phyloP scores from a whole-genome alignment of 768 basidiomycete species.

The Mycena metata region DNA sequence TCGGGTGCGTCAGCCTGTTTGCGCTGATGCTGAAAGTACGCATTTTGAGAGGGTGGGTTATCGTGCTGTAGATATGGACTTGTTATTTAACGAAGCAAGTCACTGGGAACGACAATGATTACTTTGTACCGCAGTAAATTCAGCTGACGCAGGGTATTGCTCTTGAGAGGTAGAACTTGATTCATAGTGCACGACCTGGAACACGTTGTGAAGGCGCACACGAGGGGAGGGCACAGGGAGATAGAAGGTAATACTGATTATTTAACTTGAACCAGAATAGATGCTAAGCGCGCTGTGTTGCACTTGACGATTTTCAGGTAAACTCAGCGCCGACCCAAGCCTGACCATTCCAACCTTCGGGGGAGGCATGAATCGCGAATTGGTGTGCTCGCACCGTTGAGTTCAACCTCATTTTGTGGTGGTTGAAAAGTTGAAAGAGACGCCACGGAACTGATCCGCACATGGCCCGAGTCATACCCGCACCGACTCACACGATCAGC shows the following conservation, averaged over 20 bases:
- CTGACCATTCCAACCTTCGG: too few species aligned
- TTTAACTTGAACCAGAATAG: slow-evolving; percentile 15
- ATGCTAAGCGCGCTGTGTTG: background rate
- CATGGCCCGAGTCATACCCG: too few species aligned
- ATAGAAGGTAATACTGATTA: slow-evolving; percentile 6
- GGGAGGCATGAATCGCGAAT: too few species aligned
- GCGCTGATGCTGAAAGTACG: slow-evolving; percentile 34
- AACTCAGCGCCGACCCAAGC: too few species aligned
- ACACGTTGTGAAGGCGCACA: slow-evolving; percentile 20
- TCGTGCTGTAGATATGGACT: slow-evolving; percentile 4
- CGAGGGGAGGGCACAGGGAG: slow-evolving; percentile 19
- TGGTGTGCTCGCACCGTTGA: too few species aligned
- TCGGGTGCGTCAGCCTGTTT: slow-evolving; percentile 37
- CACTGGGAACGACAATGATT: background rate
- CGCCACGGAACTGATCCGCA: too few species aligned
- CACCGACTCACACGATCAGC: too few species aligned
- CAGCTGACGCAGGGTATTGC: slow-evolving; percentile 24
- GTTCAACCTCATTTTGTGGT: too few species aligned
- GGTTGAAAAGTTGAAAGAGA: too few species aligned
- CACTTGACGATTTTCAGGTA: too few species aligned
- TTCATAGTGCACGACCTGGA: slow-evolving; percentile 21
- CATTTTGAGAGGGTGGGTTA: slow-evolving; percentile 22
- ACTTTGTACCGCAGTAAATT: slow-evolving; percentile 35
- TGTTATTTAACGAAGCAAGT: background rate
- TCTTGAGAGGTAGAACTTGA: slow-evolving; percentile 24